phyloP scores from a whole-genome alignment of 106 monocot species.

The Allium sativum region DNA sequence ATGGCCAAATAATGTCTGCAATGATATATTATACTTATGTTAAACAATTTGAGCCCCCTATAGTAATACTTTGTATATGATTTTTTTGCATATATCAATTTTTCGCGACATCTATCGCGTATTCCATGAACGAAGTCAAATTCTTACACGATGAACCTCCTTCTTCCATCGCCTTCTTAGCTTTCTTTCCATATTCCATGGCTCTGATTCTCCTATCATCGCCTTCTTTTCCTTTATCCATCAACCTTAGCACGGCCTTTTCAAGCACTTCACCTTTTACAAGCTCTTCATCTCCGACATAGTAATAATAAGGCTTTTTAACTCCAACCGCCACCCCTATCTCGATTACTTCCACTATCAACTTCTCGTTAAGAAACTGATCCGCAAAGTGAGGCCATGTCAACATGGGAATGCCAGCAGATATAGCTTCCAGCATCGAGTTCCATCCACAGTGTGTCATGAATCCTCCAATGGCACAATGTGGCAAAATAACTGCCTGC shows the following conservation, averaged over 20 bases:
- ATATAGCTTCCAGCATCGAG: slow-evolving; percentile 11
- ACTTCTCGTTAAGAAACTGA: slow-evolving; percentile 16
- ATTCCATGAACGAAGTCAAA: neutral
- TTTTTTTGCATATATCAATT: too few species aligned
- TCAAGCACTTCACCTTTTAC: neutral
- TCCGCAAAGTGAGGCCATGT: slow-evolving; percentile 15
- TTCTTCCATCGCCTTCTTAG: slow-evolving; percentile 4
- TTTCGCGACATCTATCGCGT: too few species aligned
- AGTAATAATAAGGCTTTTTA: neutral
- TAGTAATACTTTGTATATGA: too few species aligned
- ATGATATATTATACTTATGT: too few species aligned
- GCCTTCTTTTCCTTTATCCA: neutral
- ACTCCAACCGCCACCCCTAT: slow-evolving; percentile 9
- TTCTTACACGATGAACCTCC: slow-evolving; percentile 13
- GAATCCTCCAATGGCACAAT: slow-evolving; percentile 8
- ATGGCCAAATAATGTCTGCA: too few species aligned
- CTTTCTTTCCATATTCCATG: slow-evolving; percentile 7
- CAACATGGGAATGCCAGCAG: slow-evolving; percentile 6
- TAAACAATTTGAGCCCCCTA: too few species aligned
- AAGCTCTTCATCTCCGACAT: neutral
- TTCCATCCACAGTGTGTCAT: slow-evolving; percentile 22
- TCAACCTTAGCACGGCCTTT: slow-evolving; percentile 1
- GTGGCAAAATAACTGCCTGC: slow-evolving; percentile 35
- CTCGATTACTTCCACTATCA: slow-evolving; percentile 16
- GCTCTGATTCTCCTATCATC: slow-evolving; percentile 3